Evolutionary conservation across 768 basidiomycete species (phyloP), one percentile per base, ranked within the genome.

Genomic region (Wakefieldia striispora): DNA sequence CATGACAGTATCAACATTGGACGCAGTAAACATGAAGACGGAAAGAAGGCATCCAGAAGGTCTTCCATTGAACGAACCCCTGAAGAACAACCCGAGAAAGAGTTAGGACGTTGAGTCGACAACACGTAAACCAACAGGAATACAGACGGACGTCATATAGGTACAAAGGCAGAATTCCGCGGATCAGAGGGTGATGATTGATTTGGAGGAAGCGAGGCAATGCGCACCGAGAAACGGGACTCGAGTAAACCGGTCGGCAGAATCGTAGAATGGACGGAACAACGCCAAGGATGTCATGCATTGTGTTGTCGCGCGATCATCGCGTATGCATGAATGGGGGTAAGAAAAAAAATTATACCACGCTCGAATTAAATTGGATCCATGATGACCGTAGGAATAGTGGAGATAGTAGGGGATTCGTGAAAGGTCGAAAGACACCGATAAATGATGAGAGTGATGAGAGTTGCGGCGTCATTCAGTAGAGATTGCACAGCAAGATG

Each of bases 351-450:
- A 35, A 41, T 24, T 16, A 37, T 47, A 36, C 43, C 53, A 40
- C 2, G 26, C 1, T 47, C 29, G 39, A 17, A 4, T 57, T 50
- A 37, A 42, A 34, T 16, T 40, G 34, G 12, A 31, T 49, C 62
- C 61, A 49, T 57, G 29, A 59, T 59, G 43, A 54, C 13, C 47
- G 56, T n/a, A 64, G 47, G 59, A 56, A 56, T 51, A 12, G 50
- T 47, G 61, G 57, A 12, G 44, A 51, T 63, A 60, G 50, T n/a
- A 49, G 1, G 61, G 57, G 19, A 20, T 42, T 48, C 17, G 38
- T 43, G 17, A 31, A 36, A 43, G 3, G 47, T 60, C 19, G 34
- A 44, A 52, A 44, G 20, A 29, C 34, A n/a, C 43, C 54, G 36
- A 43, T 47, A 47, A 20, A 26, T 13, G 6, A 34, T 21, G n/a